Conservation (phyloP, 441 rosid genomes). For the Theobroma grandiflorum region DNA sequence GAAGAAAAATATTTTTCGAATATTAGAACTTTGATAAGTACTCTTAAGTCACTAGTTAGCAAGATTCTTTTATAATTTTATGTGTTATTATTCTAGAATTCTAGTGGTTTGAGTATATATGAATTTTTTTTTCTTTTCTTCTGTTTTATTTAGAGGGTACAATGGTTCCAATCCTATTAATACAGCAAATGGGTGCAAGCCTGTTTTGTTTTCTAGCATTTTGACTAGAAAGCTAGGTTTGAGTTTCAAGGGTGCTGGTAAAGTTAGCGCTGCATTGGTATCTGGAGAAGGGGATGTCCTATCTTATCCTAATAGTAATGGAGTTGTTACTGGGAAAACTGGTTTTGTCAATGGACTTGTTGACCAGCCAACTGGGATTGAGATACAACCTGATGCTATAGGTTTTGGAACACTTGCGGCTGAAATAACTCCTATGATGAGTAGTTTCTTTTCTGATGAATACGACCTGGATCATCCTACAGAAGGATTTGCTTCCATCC, state of each 20-base stretch:
- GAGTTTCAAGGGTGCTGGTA: slow-evolving; percentile 39
- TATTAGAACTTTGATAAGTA: background rate
- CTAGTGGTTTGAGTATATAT: background rate
- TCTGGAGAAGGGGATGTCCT: slow-evolving; percentile 62
- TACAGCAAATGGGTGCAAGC: slow-evolving; percentile 33
- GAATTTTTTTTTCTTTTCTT: background rate
- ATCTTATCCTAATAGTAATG: slow-evolving; percentile 50
- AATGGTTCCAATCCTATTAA: slow-evolving; percentile 24
- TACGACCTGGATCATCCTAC: slow-evolving; percentile 54
- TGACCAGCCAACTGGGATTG: slow-evolving; percentile 39
- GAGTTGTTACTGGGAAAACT: slow-evolving; percentile 33
- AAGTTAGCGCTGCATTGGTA: slow-evolving; percentile 47
- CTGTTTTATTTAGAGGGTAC: slow-evolving; percentile 30
- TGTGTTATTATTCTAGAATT: slow-evolving; percentile 5
- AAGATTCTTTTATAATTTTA: background rate
- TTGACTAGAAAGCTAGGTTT: slow-evolving; percentile 33
- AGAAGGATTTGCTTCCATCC: slow-evolving; percentile 43
- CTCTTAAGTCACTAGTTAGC: background rate
- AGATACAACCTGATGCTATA: slow-evolving; percentile 56
- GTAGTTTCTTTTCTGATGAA: slow-evolving; percentile 47
- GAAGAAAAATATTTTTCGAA: background rate
- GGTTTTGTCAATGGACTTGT: slow-evolving; percentile 18
- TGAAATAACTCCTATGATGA: slow-evolving; percentile 53
- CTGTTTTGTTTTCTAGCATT: slow-evolving; percentile 17
- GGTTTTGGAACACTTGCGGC: slow-evolving; percentile 63